phyloP scores from a whole-genome alignment of 2,329 filamentous ascomycete genomes.

The Exophiala sideris region DNA sequence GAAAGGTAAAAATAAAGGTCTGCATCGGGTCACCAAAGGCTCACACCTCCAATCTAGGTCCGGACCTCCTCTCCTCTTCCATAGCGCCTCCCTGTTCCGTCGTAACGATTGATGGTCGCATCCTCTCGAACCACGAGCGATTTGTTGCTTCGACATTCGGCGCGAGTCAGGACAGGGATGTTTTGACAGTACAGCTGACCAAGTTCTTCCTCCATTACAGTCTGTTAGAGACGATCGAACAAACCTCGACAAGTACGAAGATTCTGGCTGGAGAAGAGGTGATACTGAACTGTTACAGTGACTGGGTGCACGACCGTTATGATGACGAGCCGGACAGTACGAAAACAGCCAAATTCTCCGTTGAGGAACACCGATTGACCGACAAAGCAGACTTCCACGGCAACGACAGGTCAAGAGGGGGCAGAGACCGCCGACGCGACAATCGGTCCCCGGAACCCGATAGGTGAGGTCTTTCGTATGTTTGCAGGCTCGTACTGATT shows the following conservation, averaged over 20 bases:
- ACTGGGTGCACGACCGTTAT: constrained; percentile 92
- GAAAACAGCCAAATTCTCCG: not conserved
- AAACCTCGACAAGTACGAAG: constrained; percentile 44
- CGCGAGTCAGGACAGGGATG: constrained; percentile 34
- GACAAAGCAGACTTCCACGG: constrained; percentile 28
- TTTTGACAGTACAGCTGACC: constrained; percentile 45
- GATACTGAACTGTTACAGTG: constrained; percentile 48
- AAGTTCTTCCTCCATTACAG: constrained; percentile 41
- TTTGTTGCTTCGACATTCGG: constrained; percentile 31
- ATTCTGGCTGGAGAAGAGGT: constrained; percentile 12
- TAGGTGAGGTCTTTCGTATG: constrained; percentile 31
- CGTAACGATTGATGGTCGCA: constrained; percentile 22
- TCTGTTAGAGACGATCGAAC: constrained; percentile 44
- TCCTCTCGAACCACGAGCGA: constrained; percentile 17
- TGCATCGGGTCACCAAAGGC: constrained; percentile 43
- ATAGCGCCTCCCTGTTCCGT: constrained; percentile 19
- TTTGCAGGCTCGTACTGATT: constrained; percentile 24
- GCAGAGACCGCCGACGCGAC: constrained; percentile 18
- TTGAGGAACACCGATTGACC: constrained; percentile 5
- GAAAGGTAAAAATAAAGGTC: constrained; percentile 64
- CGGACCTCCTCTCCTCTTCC: constrained; percentile 21
- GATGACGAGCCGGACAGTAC: constrained; percentile 64
- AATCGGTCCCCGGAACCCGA: constrained; percentile 42
- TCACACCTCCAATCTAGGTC: constrained; percentile 17
- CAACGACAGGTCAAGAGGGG: constrained; percentile 16